Conservation (phyloP, 441 rosid genomes). For the Erysimum pusillum region DNA sequence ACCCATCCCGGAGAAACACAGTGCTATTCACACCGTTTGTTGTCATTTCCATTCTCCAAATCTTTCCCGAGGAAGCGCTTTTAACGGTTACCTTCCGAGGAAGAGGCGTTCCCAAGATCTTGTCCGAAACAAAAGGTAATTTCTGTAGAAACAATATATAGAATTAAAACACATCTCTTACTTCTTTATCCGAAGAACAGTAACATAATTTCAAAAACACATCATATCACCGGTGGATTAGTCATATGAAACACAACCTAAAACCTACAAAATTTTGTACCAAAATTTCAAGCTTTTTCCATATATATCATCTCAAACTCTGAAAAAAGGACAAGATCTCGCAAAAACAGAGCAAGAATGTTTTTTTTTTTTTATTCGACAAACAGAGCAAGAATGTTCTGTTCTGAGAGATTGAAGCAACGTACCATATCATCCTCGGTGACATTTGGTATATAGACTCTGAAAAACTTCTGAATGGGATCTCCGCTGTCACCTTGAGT, state of each 20-base stretch:
- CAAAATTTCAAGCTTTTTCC: background rate
- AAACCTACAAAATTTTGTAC: background rate
- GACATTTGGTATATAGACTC: background rate
- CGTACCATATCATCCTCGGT: background rate
- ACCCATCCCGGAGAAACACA: background rate
- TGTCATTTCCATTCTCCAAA: constrained; percentile 9
- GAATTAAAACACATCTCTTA: background rate
- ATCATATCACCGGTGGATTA: background rate
- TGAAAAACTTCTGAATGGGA: background rate
- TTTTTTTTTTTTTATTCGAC: too few species aligned
- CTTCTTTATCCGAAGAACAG: too few species aligned
- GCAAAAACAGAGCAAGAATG: background rate
- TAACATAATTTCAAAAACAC: background rate
- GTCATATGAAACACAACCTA: too few species aligned
- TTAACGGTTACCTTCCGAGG: background rate
- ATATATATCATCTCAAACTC: background rate
- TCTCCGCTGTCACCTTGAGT: too few species aligned
- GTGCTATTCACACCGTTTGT: background rate
- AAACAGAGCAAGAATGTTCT: background rate
- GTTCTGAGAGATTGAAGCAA: background rate
- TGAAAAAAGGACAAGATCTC: background rate
- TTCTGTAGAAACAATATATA: background rate
- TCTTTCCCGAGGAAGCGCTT: background rate
- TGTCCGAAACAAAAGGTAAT: background rate
- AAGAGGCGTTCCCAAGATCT: background rate